Evolutionary conservation across 257 asterid species (phyloP).

Genomic region (Petunia secreta): DNA sequence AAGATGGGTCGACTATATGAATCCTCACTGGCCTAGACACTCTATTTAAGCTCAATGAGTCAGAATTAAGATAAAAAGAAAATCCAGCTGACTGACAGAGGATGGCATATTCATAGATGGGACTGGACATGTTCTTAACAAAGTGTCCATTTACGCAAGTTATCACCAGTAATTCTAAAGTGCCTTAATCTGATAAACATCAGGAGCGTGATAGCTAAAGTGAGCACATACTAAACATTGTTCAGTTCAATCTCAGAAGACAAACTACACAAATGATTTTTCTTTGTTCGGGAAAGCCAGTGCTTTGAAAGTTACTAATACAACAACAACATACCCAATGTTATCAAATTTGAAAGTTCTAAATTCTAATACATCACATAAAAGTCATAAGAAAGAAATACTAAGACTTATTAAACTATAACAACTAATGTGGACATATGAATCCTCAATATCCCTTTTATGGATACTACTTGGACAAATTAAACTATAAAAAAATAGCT

Average conservation of each 20-base stretch:
- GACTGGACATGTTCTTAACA: not conserved
- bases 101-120: not conserved
- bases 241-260: not conserved
- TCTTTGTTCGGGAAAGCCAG: not conserved
- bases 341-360: not conserved
- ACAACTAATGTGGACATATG: not conserved
- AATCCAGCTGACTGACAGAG: not conserved
- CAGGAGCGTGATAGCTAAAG: not conserved
- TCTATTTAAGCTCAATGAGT: too few relatives aligned
- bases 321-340: too few relatives aligned
- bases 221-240: not conserved
- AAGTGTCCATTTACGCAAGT: not conserved
- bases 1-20: too few relatives aligned
- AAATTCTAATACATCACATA: not conserved
- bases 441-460: not conserved
- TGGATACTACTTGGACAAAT: not conserved
- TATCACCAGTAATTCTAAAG: not conserved
- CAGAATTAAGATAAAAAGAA: not conserved
- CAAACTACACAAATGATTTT: not conserved
- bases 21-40: too few relatives aligned
- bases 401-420: not conserved
- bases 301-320: not conserved
- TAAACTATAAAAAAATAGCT: not conserved
- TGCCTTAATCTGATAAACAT: not conserved
- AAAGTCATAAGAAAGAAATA: not conserved